A percentile compares a stretch with the other conserved stretches of the same genome.
These are phyloP conservation scores for Phytophthora hibernalis DNA, from an alignment of 352 stramenopile species.

Conservation along the genomic window DNA sequence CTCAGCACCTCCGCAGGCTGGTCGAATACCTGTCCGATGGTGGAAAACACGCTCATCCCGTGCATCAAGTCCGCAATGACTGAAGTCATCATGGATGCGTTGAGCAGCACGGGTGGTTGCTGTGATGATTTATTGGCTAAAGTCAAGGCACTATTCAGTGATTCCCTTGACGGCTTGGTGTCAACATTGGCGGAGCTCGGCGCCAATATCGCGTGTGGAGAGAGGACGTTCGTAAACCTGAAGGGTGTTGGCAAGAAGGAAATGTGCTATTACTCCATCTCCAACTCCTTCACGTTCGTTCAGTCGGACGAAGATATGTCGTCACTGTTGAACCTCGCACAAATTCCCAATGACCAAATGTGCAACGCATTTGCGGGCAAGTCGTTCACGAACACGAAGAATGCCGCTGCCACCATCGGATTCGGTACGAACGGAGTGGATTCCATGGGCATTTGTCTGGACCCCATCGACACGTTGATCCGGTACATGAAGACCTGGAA, in stretches of 20 bases:
- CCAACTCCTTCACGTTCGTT: slow-evolving; percentile 33
- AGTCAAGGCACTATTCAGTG: slow-evolving; percentile 46
- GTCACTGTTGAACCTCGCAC: slow-evolving; percentile 18
- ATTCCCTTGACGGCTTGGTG: slow-evolving; percentile 42
- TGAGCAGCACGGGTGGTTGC: slow-evolving; percentile 35
- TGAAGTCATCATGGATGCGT: slow-evolving; percentile 38
- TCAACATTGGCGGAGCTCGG: slow-evolving; percentile 33
- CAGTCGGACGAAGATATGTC: not conserved
- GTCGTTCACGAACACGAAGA: slow-evolving; percentile 47
- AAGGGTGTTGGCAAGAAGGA: slow-evolving; percentile 30
- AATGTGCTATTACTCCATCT: slow-evolving; percentile 43
- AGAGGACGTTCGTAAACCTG: slow-evolving; percentile 48
- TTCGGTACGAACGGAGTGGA: slow-evolving; percentile 37
- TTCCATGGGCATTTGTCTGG: slow-evolving; percentile 52
- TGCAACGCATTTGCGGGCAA: slow-evolving; percentile 52
- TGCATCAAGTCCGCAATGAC: slow-evolving; percentile 38
- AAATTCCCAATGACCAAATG: slow-evolving; percentile 58
- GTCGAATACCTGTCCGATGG: slow-evolving; percentile 35
- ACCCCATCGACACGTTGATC: slow-evolving; percentile 46
- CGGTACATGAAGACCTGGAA: slow-evolving; percentile 40
- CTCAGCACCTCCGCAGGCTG: slow-evolving; percentile 7
- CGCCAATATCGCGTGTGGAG: slow-evolving; percentile 41
- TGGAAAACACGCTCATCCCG: slow-evolving; percentile 40
- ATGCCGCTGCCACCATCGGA: slow-evolving; percentile 27
- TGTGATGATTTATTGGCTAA: slow-evolving; percentile 49